Base-by-base conservation (phyloP, 1,284 basidiomycete species). In the Afroboletus lepidellus region DNA sequence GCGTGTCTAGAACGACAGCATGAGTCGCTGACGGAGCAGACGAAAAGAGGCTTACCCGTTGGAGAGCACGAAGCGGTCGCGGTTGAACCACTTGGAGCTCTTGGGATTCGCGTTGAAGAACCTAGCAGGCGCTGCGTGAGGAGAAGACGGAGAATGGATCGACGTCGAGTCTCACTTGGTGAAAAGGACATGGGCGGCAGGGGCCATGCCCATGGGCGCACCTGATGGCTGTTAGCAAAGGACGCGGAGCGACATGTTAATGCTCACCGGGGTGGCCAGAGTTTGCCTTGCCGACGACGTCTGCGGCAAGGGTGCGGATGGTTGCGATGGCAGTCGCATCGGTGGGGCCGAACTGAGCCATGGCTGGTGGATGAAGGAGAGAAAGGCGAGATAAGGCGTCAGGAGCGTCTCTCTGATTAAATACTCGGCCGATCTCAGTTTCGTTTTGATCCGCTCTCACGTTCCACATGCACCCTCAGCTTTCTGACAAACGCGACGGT, bases 141-240 rank as follows among this genome's bases (percentile, higher is more conserved):
- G 46, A 44, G 41, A 18, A n/a, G 37, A 30, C 8, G 29, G 6
- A 16, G 4, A 6, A 20, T 18, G 43, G 25, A n/a, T n/a, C 16
- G 11, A 23, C 29, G 29, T 44, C 41, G 42, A 36, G 8, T 3
- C 37, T 48, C 66, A 87, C 87, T 83, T 80, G 55, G 88, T 83
- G 74, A 88, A 96, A 36, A 97, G 84, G 56, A 96, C 77, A 69
- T 97, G 93, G 57, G 93, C 86, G 54, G 80, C 88, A 29, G 93
- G 92, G 18, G 93, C 92, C 87, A 94, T 85, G 62, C 92, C 90
- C 91, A 95, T 88, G 50, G 93, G 93, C 44, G 92, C 93, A 73
- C 90, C 88, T 86, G 56, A 49, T 47, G 16, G 41, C 53, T 48
- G 60, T 55, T 27, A 51, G 49, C 41, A n/a, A 41, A 43, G 45